These are phyloP conservation scores for Trypanosoma conorhini DNA, from an alignment of 208 protist genomes.

Conservation along the genomic window DNA sequence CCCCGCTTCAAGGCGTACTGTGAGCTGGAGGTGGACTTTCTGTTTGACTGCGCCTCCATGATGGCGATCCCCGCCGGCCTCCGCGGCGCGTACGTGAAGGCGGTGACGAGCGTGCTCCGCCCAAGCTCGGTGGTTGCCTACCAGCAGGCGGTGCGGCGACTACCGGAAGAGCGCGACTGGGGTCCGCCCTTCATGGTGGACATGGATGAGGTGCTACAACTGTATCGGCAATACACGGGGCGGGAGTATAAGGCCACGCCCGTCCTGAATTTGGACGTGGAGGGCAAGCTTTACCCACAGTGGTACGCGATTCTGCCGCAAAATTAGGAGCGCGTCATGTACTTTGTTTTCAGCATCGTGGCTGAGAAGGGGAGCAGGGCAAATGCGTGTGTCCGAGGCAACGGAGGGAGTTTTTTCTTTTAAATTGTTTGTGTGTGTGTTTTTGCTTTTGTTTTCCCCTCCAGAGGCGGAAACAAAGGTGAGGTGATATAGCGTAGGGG, in stretches of 20 bases:
- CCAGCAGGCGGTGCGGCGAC: constrained; percentile 39
- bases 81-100: constrained; percentile 34
- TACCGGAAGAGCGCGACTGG: constrained; percentile 29
- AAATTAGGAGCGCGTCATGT: neutral
- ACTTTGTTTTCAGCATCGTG: neutral
- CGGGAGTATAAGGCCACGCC: constrained; percentile 9
- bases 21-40: constrained; percentile 37
- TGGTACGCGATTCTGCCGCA: constrained; percentile 22
- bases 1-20: constrained; percentile 28
- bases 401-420: no score
- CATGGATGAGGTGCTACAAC: constrained; percentile 31
- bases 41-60: constrained; percentile 64
- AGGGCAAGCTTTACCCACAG: neutral
- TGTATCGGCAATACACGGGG: constrained; percentile 39
- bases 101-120: constrained; percentile 28
- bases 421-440: no score
- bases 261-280: neutral
- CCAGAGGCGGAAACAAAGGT: no score
- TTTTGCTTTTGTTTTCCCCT: no score
- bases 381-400: no score
- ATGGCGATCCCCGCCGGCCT: constrained; percentile 58
- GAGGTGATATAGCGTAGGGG: no score
- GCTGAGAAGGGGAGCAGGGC: neutral
- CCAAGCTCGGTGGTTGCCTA: constrained; percentile 29
- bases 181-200: constrained; percentile 60